Percentiles rank a stretch among this genome's conserved stretches.
These are phyloP conservation scores for Naganishia friedmannii DNA, from an alignment of 768 basidiomycete genomes.

Conservation along the genomic window DNA sequence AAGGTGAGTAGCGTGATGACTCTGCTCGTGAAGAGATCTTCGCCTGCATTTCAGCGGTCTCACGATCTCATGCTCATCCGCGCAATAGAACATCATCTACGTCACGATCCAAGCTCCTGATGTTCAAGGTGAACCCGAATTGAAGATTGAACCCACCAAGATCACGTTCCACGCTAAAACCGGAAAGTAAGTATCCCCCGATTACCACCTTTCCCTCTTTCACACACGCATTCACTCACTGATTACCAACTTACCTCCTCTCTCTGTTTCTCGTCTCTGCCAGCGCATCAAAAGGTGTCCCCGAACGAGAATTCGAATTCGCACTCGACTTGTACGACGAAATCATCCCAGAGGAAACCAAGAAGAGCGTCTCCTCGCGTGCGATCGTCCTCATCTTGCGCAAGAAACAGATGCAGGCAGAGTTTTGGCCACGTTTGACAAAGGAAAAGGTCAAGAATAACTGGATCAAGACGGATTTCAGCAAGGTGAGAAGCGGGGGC, in stretches of 20 bases:
- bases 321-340: constrained; percentile 71
- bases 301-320: constrained; percentile 70
- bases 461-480: constrained; percentile 91
- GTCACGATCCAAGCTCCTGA: constrained; percentile 59
- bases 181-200: constrained; percentile 43
- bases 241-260: constrained; percentile 3
- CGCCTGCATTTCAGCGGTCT: not conserved
- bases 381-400: constrained; percentile 66
- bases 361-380: constrained; percentile 65
- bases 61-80: constrained; percentile 1
- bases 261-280: not conserved
- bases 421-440: constrained; percentile 90
- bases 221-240: not conserved
- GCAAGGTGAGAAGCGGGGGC: constrained; percentile 54
- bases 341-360: constrained; percentile 70
- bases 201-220: constrained; percentile 2
- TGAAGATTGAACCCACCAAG: constrained; percentile 48
- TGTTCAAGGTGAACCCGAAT: constrained; percentile 50
- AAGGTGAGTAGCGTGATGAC: constrained; percentile 59
- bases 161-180: constrained; percentile 53
- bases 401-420: constrained; percentile 72
- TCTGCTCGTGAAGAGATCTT: not conserved
- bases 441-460: constrained; percentile 77
- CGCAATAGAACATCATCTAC: constrained; percentile 73
- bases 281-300: constrained; percentile 53